Base-by-base conservation (phyloP, 805 yeast genomes). In the Saccharomycopsis sp. region DNA sequence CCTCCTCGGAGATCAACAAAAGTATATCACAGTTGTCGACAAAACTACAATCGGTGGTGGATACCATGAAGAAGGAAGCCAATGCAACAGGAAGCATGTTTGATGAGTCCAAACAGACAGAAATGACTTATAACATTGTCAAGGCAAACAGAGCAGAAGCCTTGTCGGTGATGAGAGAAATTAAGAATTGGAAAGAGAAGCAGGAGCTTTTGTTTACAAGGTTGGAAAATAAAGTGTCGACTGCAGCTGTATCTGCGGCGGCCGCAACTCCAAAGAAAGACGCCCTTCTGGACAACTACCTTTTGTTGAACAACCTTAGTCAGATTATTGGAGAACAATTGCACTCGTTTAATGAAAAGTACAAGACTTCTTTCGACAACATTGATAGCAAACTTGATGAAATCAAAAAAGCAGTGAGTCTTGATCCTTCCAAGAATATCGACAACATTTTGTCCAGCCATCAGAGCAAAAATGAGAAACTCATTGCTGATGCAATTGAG, bases 61-160 rank as follows among this genome's bases (percentile, higher is more conserved):
- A 32, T 7, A 13, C 33, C 8, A 12, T 42, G 18, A 13, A 20
- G 6, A 32, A 16, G 33, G 42, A 38, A n/a, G 46, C 39, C 5
- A 41, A 38, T 9, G n/a, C n/a, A n/a, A n/a, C n/a, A n/a, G n/a
- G n/a, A n/a, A 10, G 12, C n/a, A 25, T 9, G 12, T 42, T 42
- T 27, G 16, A 26, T 1, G 36, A 38, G 29, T 18, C 39, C 4
- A 37, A 34, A 13, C 46, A 42, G 23, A 38, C 43, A 4, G 43
- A 32, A 27, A 42, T 42, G 42, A 38, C 46, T 12, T 42, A 42
- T 21, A 38, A 38, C 16, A 42, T 42, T 33, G 26, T 42, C 13
- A 42, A 38, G 9, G 42, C 46, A 8, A 42, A 38, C 17, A 19
- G 46, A 20, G 46, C 46, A 3, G 46, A 42, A 19, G 42, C 46